These are phyloP conservation scores for Syzygium oleosum DNA, from an alignment of 345 rosid genomes.

Conservation along the genomic window DNA sequence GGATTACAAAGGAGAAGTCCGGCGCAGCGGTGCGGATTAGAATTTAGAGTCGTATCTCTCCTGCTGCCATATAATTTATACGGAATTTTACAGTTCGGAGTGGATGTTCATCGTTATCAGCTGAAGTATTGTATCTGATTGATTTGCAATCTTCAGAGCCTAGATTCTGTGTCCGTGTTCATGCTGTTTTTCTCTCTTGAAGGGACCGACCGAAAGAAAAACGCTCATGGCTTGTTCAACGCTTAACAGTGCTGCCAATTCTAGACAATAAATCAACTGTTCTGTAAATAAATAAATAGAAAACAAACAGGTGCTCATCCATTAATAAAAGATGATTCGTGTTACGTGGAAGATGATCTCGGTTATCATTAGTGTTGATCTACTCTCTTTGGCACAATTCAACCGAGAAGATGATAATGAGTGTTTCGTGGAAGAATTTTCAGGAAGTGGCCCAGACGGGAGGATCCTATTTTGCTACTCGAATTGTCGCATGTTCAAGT, in stretches of 20 bases:
- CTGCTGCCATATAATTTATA: neutral
- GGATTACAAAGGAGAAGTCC: neutral
- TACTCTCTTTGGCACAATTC: neutral
- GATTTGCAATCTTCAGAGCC: neutral
- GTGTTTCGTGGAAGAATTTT: neutral
- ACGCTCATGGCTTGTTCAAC: neutral
- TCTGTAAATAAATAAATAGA: neutral
- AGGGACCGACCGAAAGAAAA: neutral
- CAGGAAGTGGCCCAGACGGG: neutral
- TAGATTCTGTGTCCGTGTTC: neutral
- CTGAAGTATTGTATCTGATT: neutral
- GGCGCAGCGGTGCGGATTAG: neutral
- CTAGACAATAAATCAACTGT: neutral
- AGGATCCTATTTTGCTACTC: neutral
- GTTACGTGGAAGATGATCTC: neutral
- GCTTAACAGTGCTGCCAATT: neutral
- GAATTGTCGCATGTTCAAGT: neutral
- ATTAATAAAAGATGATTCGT: neutral
- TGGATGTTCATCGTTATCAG: neutral
- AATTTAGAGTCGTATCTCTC: neutral
- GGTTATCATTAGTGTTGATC: neutral
- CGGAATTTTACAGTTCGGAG: neutral
- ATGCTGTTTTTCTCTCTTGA: neutral
- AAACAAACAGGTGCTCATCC: neutral
- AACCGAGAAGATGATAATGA: neutral